Evolutionary conservation across 495 filamentous ascomycete species (phyloP).

Genomic region (Bacidia gigantensis): DNA sequence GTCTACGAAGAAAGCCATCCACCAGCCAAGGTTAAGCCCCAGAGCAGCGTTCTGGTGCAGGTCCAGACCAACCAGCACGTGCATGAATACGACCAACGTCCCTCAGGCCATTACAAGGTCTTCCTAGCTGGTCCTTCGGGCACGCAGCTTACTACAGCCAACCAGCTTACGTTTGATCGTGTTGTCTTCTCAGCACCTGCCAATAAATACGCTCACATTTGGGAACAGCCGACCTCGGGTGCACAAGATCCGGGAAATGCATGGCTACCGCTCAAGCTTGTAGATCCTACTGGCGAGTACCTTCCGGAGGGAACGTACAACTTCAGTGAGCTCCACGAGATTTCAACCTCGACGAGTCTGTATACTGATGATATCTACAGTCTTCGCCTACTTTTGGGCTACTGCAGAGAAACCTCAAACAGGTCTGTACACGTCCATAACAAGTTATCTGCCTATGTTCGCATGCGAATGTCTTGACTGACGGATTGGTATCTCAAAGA

Average conservation of each 20-base stretch:
- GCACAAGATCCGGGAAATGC: not conserved
- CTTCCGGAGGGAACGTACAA: not conserved
- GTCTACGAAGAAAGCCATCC: not conserved
- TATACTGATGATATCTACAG: too few relatives aligned
- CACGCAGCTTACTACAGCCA: not conserved
- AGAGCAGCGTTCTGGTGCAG: not conserved
- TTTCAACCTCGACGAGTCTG: too few relatives aligned
- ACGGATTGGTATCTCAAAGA: not conserved
- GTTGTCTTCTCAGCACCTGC: not conserved
- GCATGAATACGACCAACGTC: not conserved
- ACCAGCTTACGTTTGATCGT: not conserved
- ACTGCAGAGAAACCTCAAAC: not conserved
- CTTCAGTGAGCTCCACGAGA: not conserved
- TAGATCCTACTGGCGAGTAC: not conserved
- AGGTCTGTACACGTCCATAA: not conserved
- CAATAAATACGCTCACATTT: not conserved
- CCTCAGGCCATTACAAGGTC: not conserved
- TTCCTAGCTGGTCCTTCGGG: not conserved
- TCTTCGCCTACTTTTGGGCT: not conserved
- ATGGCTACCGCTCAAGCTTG: not conserved
- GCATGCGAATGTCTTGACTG: not conserved
- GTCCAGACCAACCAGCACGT: not conserved
- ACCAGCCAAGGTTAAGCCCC: not conserved
- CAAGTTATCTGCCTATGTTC: too few relatives aligned
- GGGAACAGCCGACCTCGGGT: not conserved